phyloP scores from a whole-genome alignment of 306 rosid species.

The Carpinus fangiana region DNA sequence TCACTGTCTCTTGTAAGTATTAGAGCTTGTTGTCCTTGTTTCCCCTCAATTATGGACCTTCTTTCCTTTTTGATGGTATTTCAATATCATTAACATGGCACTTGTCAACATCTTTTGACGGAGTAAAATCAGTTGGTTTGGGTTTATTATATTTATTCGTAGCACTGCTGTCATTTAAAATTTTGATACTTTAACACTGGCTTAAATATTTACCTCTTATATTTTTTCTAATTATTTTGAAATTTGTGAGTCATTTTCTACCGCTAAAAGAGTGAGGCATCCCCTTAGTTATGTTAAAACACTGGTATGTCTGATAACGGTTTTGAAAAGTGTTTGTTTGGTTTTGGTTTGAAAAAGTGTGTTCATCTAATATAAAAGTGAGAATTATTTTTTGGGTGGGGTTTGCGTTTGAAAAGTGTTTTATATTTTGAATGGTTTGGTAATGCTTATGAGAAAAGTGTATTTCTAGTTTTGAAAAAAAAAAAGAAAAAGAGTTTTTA shows the following conservation, averaged over 20 bases:
- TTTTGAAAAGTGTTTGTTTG: too few species aligned
- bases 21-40: neutral
- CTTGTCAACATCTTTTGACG: neutral
- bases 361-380: too few species aligned
- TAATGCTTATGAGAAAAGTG: too few species aligned
- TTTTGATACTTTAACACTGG: neutral
- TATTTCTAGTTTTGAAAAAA: too few species aligned
- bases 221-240: neutral
- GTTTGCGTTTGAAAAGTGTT: too few species aligned
- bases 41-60: neutral
- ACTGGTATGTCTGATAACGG: neutral
- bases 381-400: too few species aligned
- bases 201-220: neutral
- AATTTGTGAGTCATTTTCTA: neutral
- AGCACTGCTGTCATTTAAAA: neutral
- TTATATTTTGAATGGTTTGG: too few species aligned
- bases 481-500: too few species aligned
- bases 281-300: neutral
- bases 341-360: too few species aligned
- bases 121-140: neutral
- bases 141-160: neutral
- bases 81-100: neutral
- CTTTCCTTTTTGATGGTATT: neutral
- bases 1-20: too few species aligned
- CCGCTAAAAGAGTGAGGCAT: neutral